Evolutionary conservation across 2,329 filamentous ascomycete species (phyloP).

Genomic region (Cladosporium sp.): DNA sequence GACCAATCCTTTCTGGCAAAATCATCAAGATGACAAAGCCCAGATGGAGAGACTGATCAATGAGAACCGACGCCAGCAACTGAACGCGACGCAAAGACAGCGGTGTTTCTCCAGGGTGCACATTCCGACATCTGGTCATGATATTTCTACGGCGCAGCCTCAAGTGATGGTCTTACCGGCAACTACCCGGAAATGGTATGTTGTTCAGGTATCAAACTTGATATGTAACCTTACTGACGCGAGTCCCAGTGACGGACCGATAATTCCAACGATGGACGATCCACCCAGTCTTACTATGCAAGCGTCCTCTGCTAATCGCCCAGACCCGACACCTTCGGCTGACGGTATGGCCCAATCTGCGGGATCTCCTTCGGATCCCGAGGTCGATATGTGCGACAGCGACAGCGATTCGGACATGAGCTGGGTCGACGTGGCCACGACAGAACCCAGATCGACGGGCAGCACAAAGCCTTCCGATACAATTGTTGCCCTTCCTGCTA

Average conservation of each 20-base stretch:
- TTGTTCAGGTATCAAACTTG: background rate
- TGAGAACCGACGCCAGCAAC: background rate
- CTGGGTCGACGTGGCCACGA: background rate
- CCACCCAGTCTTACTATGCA: background rate
- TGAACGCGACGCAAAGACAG: background rate
- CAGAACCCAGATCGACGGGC: background rate
- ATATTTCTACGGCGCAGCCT: background rate
- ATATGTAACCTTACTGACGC: background rate
- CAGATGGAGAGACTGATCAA: background rate
- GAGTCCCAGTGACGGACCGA: background rate
- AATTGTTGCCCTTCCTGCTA: background rate
- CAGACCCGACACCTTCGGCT: background rate
- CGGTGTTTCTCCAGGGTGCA: background rate
- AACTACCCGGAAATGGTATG: background rate
- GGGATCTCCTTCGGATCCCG: background rate
- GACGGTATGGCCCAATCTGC: background rate
- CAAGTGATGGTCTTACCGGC: background rate
- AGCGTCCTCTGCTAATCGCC: background rate
- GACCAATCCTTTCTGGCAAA: background rate
- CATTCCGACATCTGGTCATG: background rate
- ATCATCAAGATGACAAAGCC: background rate
- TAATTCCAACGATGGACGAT: background rate
- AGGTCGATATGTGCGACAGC: conserved; percentile 1
- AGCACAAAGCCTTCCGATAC: background rate
- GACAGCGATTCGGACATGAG: conserved; percentile 1